Evolutionary conservation across 1,139 yeast genomes (phyloP).

Genomic region (Candida glucosophila): DNA sequence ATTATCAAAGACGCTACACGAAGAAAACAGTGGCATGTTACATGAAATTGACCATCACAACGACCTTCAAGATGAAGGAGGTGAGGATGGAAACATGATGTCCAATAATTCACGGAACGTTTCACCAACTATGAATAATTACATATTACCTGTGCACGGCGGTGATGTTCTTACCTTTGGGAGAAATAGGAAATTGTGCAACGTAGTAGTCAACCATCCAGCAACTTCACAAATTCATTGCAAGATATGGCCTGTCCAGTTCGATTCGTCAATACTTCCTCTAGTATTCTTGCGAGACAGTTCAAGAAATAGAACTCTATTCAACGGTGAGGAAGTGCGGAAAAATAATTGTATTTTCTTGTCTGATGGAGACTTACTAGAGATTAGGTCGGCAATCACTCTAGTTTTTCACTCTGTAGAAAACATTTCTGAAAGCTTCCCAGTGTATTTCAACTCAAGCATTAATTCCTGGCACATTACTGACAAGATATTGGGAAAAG

Average conservation of each 20-base stretch:
- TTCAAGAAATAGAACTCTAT: conserved; percentile 46
- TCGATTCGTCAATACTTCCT: conserved; percentile 40
- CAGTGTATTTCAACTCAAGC: not conserved
- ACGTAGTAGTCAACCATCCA: conserved; percentile 7
- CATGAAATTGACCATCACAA: no score
- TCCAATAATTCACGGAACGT: no score
- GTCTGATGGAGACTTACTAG: conserved; percentile 35
- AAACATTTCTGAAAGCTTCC: conserved; percentile 1
- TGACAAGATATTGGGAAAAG: conserved; percentile 42
- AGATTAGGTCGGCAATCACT: conserved; percentile 23
- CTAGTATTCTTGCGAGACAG: conserved; percentile 45
- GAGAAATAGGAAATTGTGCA: conserved; percentile 6
- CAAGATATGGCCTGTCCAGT: conserved; percentile 38
- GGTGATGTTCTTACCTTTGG: conserved; percentile 10
- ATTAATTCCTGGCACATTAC: conserved; percentile 29
- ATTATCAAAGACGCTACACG: no score
- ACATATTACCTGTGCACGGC: conserved; percentile 7
- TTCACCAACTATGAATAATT: no score
- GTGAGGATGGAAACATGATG: no score
- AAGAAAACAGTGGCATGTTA: no score
- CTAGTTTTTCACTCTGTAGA: no score
- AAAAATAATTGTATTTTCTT: conserved; percentile 27
- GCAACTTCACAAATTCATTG: conserved; percentile 37
- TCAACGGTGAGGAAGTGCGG: conserved; percentile 30
- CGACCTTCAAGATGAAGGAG: no score